Evolutionary conservation across 495 filamentous ascomycete species (phyloP).

Genomic region (Aspergillus bertholletiae): DNA sequence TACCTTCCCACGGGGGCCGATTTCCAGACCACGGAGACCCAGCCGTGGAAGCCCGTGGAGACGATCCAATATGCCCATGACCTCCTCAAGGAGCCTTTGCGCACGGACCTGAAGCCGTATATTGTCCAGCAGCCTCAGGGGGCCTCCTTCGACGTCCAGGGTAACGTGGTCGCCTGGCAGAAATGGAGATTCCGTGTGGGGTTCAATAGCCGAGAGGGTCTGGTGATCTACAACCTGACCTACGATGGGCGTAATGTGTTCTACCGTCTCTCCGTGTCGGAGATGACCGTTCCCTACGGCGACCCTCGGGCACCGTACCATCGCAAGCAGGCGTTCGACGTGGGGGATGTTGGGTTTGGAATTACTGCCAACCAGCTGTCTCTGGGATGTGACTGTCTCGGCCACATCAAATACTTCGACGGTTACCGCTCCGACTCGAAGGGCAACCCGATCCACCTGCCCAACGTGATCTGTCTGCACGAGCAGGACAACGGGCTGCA

Average conservation of each 20-base stretch:
- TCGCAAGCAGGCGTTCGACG: slow-evolving; percentile 67
- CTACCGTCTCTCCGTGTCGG: slow-evolving; percentile 66
- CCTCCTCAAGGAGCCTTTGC: slow-evolving; percentile 33
- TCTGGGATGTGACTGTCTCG: slow-evolving; percentile 65
- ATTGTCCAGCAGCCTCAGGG: slow-evolving; percentile 76
- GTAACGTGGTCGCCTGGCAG: slow-evolving; percentile 59
- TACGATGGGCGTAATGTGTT: slow-evolving; percentile 67
- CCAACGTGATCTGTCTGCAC: slow-evolving; percentile 62
- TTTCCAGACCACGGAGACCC: slow-evolving; percentile 25
- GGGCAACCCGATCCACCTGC: slow-evolving; percentile 51
- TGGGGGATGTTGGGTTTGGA: slow-evolving; percentile 65
- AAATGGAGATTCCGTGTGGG: slow-evolving; percentile 66
- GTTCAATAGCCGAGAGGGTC: slow-evolving; percentile 62
- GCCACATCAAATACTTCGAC: slow-evolving; percentile 62
- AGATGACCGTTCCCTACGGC: slow-evolving; percentile 67
- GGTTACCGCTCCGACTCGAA: slow-evolving; percentile 53
- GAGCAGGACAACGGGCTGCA: slow-evolving; percentile 65
- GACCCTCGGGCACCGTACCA: slow-evolving; percentile 66
- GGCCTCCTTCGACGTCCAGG: slow-evolving; percentile 59
- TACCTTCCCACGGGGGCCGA: slow-evolving; percentile 43
- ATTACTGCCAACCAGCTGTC: slow-evolving; percentile 64
- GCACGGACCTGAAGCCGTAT: slow-evolving; percentile 68
- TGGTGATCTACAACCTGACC: slow-evolving; percentile 59
- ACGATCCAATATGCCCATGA: slow-evolving; percentile 48
- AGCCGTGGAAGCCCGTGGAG: slow-evolving; percentile 49